Conservation (phyloP, 169 alveolate species). For the Plasmodium berghei region DNA sequence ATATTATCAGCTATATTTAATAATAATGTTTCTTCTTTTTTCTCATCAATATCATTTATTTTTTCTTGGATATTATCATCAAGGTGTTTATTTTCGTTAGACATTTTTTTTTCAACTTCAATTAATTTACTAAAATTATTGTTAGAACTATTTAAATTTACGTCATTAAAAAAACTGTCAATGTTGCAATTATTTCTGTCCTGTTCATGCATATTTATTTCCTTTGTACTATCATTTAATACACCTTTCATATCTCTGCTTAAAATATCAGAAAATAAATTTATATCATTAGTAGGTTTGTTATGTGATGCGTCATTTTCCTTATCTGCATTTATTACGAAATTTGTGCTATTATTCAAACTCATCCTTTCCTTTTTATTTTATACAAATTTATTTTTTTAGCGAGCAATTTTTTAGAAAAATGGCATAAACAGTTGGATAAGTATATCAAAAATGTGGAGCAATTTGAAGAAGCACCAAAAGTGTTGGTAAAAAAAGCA, state of each 20-base stretch:
- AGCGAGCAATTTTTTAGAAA: too few relatives aligned
- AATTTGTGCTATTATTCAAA: constrained; percentile 17
- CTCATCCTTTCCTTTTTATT: constrained; percentile 15
- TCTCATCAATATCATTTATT: background rate
- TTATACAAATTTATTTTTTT: background rate
- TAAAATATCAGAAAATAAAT: background rate
- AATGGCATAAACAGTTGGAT: too few relatives aligned
- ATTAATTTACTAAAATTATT: background rate
- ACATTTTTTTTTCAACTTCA: background rate
- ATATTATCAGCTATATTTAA: background rate
- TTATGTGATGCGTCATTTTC: constrained; percentile 10
- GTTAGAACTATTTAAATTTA: constrained; percentile 2
- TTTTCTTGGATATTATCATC: constrained; percentile 1
- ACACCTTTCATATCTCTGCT: constrained; percentile 48
- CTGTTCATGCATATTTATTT: constrained; percentile 15
- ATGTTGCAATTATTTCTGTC: constrained; percentile 8
- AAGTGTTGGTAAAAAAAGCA: too few relatives aligned
- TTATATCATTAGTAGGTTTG: background rate
- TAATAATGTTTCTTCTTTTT: background rate
- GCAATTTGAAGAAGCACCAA: too few relatives aligned
- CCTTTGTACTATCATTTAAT: constrained; percentile 16
- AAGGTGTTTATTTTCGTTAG: background rate
- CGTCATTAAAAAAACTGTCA: constrained; percentile 10
- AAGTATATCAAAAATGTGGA: too few relatives aligned
- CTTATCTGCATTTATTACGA: background rate